Percentiles rank a stretch among this genome's conserved stretches.
Evolutionary conservation across 306 rosid genomes (phyloP).

Genomic region (Delonix regia): DNA sequence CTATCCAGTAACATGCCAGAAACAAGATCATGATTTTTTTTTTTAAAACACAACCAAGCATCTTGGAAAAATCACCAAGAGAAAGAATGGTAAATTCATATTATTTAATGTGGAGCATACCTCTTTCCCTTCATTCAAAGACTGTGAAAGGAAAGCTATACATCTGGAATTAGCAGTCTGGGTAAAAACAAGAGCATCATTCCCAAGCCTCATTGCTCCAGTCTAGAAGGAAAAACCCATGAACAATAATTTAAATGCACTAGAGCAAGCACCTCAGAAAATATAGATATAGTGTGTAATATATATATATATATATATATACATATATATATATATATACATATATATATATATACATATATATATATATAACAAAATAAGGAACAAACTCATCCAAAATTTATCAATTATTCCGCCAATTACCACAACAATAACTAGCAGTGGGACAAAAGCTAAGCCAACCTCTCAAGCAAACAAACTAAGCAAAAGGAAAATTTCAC

Average conservation of each 20-base stretch:
- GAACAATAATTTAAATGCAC: conserved; percentile 27
- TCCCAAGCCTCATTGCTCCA: conserved; percentile 71
- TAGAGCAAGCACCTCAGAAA: conserved; percentile 4
- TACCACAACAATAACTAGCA: conserved; percentile 8
- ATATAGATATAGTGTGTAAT: conserved; percentile 3
- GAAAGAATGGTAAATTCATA: neutral
- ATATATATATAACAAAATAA: neutral
- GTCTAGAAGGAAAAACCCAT: conserved; percentile 43
- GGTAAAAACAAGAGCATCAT: conserved; percentile 61
- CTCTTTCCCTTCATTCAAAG: conserved; percentile 62
- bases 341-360: no score
- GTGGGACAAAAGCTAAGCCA: conserved; percentile 5
- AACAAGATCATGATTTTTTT: neutral
- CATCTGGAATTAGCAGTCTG: conserved; percentile 63
- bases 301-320: no score
- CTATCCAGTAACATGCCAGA: neutral
- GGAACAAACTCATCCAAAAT: neutral
- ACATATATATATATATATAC: no score
- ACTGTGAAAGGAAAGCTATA: conserved; percentile 65
- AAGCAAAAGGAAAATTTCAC: conserved; percentile 7
- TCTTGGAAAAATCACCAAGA: neutral
- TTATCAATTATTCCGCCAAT: neutral
- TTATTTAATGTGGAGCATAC: conserved; percentile 32
- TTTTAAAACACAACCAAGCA: neutral
- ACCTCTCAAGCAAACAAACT: conserved; percentile 15